A percentile compares a stretch with the other conserved stretches of the same genome.
These are phyloP conservation scores for Vaccinium myrtillus DNA, from an alignment of 148 eudicot genomes.

Conservation along the genomic window DNA sequence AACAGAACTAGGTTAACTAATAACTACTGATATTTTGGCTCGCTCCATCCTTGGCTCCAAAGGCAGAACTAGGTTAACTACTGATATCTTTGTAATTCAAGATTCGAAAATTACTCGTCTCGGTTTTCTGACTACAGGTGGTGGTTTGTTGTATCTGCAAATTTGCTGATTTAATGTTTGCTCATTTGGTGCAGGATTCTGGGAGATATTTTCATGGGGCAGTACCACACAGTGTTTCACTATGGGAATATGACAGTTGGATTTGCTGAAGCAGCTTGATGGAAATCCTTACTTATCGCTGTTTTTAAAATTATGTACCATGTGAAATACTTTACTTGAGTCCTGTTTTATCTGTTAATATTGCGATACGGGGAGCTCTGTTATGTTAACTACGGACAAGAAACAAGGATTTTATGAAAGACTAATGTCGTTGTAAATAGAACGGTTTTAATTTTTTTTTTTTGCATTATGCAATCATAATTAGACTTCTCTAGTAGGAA, in stretches of 20 bases:
- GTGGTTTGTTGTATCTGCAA: background rate
- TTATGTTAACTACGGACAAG: background rate
- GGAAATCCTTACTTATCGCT: background rate
- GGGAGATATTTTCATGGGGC: conserved; percentile 82
- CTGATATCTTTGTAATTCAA: background rate
- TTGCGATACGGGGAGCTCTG: background rate
- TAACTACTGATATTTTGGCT: too few relatives aligned
- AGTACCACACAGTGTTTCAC: conserved; percentile 71
- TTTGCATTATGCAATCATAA: background rate
- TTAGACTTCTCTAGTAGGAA: background rate
- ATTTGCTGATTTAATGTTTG: background rate
- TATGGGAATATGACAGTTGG: conserved; percentile 63
- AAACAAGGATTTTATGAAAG: background rate
- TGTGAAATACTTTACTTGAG: background rate
- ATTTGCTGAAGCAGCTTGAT: conserved; percentile 78
- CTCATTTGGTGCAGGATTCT: conserved; percentile 51
- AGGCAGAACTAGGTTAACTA: background rate
- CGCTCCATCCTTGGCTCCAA: background rate
- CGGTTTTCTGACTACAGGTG: background rate
- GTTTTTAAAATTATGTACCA: background rate
- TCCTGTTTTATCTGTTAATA: background rate
- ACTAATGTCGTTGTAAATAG: background rate
- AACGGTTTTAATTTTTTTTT: background rate
- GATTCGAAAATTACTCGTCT: background rate
- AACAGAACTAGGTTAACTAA: too few relatives aligned